Conservation (phyloP, 331 rosid genomes). For the Malus hybrid region DNA sequence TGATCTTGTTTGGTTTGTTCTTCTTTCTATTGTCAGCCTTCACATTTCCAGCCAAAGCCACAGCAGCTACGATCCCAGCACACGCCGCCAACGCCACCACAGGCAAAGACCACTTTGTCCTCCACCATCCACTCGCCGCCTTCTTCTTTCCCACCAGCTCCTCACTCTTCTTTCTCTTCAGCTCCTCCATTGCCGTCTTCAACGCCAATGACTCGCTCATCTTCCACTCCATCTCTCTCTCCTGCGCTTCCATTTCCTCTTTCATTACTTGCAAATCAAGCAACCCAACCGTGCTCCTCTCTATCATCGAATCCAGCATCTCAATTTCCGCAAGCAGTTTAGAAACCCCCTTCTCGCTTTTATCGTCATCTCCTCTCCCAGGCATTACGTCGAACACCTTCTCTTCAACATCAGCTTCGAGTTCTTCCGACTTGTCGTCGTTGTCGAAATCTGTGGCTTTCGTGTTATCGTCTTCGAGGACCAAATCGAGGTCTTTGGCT, state of each 20-base stretch:
- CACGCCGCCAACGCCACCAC: too few species aligned
- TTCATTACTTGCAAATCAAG: background rate
- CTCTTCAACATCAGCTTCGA: background rate
- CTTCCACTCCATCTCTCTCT: background rate
- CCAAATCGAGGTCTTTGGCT: background rate
- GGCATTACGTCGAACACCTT: background rate
- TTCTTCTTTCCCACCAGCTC: too few species aligned
- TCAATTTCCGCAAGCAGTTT: background rate
- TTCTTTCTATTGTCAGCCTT: background rate
- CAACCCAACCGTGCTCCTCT: background rate
- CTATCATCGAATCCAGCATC: background rate
- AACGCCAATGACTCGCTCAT: background rate
- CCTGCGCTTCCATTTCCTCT: background rate
- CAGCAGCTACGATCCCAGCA: background rate
- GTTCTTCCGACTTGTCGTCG: background rate
- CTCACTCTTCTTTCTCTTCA: too few species aligned
- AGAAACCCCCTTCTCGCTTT: background rate
- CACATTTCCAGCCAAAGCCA: background rate
- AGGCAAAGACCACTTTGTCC: background rate
- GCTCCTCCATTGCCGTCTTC: slow-evolving; percentile 46
- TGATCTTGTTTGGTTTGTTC: background rate
- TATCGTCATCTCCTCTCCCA: background rate
- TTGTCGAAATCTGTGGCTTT: background rate
- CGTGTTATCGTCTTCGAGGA: background rate
- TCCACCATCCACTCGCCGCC: background rate